Evolutionary conservation across 2,329 filamentous ascomycete genomes (phyloP).

Genomic region (Neonectria neomacrospora): DNA sequence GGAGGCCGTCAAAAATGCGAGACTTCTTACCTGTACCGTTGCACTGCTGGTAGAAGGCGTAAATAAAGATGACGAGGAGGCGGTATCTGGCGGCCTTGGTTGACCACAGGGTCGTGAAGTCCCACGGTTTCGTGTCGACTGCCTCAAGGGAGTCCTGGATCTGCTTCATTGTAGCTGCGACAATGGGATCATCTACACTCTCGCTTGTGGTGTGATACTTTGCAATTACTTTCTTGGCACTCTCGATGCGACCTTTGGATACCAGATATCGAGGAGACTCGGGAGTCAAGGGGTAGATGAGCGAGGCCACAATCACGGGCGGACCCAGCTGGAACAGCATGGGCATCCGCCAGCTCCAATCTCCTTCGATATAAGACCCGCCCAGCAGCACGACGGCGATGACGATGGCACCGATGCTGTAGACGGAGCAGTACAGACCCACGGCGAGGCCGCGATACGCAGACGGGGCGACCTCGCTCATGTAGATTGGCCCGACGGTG

Average conservation of each 20-base stretch:
- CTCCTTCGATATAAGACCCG: neutral
- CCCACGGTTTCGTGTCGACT: neutral
- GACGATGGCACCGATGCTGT: neutral
- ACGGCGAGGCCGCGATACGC: neutral
- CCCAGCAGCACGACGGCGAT: neutral
- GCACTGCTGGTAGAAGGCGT: neutral
- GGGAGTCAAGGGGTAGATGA: neutral
- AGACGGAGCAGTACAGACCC: neutral
- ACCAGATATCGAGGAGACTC: neutral
- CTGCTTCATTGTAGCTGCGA: neutral
- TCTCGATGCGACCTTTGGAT: neutral
- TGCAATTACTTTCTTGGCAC: neutral
- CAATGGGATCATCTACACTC: neutral
- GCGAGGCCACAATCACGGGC: neutral
- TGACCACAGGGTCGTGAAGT: neutral
- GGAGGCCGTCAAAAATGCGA: neutral
- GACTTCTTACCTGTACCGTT: neutral
- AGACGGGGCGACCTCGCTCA: neutral
- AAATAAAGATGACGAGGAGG: neutral
- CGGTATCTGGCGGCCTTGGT: neutral
- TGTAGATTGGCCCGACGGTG: neutral
- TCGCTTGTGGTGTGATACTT: neutral
- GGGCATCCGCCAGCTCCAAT: neutral
- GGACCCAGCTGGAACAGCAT: neutral
- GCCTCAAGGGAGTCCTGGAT: neutral